A percentile compares a stretch with the other conserved stretches of the same genome.
Evolutionary conservation across 768 basidiomycete species (phyloP).

Genomic region (Tephrocybe rancida): DNA sequence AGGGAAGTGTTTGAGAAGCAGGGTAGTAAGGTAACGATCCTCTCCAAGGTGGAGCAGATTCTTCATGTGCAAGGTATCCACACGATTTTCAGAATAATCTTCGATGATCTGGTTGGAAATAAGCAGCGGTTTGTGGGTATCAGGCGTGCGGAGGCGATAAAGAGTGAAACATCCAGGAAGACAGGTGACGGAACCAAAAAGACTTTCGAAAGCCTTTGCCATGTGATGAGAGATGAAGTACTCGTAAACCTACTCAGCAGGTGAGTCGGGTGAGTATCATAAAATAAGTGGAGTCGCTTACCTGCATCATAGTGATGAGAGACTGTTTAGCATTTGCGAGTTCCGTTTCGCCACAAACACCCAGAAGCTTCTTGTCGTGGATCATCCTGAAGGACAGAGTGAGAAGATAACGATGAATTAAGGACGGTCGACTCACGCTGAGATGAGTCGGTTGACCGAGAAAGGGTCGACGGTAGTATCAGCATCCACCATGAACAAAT

Average conservation of each 20-base stretch:
- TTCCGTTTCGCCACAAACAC: slow-evolving; percentile 94
- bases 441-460: slow-evolving; percentile 89
- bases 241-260: slow-evolving; percentile 77
- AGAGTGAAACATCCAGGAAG: slow-evolving; percentile 99
- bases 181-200: slow-evolving; percentile 98
- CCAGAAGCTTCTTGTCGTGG: slow-evolving; percentile 92
- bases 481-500: slow-evolving; percentile 90
- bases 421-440: slow-evolving; percentile 65
- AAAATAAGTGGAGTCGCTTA: slow-evolving; percentile 26
- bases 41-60: slow-evolving; percentile 97
- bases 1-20: slow-evolving; percentile 95
- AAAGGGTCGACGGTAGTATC: slow-evolving; percentile 92
- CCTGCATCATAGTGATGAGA: slow-evolving; percentile 97
- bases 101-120: slow-evolving; percentile 88
- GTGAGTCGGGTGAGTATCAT: background rate
- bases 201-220: slow-evolving; percentile 95
- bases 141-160: slow-evolving; percentile 91
- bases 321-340: slow-evolving; percentile 94
- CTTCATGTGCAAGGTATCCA: slow-evolving; percentile 99
- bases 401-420: background rate
- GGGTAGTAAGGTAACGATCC: slow-evolving; percentile 97
- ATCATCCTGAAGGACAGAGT: slow-evolving; percentile 71
- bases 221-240: slow-evolving; percentile 99
- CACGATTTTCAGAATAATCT: slow-evolving; percentile 94
- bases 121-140: slow-evolving; percentile 93